These are phyloP conservation scores for Trametes elegans DNA, from an alignment of 768 basidiomycete genomes.

Conservation along the genomic window DNA sequence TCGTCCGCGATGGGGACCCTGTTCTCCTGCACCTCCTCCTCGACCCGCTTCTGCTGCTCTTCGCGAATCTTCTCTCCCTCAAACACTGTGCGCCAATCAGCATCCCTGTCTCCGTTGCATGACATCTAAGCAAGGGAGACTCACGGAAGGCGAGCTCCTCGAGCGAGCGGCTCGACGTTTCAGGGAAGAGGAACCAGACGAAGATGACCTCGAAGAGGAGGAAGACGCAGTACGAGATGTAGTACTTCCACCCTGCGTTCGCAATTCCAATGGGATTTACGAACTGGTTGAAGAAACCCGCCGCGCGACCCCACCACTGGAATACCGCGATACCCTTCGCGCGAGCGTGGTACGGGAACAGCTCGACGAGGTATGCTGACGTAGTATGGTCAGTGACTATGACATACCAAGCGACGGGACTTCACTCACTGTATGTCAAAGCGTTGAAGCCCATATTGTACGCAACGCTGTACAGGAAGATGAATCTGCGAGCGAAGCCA, in stretches of 20 bases:
- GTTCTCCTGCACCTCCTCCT: conserved; percentile 35
- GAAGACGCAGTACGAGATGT: conserved; percentile 54
- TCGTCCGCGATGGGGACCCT: conserved; percentile 12
- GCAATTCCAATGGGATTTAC: conserved; percentile 64
- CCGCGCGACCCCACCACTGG: conserved; percentile 55
- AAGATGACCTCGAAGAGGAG: conserved; percentile 52
- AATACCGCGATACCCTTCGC: conserved; percentile 61
- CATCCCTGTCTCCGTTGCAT: too few species aligned
- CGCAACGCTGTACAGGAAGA: conserved; percentile 54
- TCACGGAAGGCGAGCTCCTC: conserved; percentile 60
- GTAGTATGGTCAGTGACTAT: background rate
- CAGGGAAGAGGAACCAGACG: conserved; percentile 62
- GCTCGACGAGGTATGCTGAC: conserved; percentile 60
- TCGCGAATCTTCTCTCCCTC: conserved; percentile 38
- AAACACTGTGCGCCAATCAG: too few species aligned
- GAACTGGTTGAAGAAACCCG: conserved; percentile 64
- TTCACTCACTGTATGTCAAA: conserved; percentile 48
- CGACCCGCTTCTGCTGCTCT: conserved; percentile 42
- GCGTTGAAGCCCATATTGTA: conserved; percentile 60
- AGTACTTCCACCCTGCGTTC: conserved; percentile 58
- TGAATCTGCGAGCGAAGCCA: conserved; percentile 34
- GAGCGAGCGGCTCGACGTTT: conserved; percentile 50
- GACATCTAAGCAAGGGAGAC: conserved; percentile 18
- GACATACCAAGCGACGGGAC: background rate
- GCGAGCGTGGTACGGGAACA: conserved; percentile 64